Conservation (phyloP, 2,329 filamentous ascomycete genomes). For the Fusarium armeniacum region DNA sequence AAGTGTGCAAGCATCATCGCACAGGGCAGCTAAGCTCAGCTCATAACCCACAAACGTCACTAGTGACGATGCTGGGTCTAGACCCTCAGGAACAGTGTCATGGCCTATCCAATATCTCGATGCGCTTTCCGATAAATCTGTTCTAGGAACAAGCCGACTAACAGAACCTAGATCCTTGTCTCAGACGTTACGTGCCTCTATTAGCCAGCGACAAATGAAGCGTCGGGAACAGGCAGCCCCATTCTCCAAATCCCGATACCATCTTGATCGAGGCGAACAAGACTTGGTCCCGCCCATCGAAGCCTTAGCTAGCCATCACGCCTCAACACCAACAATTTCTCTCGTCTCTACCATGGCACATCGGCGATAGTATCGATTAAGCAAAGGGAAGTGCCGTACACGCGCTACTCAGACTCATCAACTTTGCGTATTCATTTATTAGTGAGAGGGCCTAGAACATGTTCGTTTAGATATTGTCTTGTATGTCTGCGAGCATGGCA, state of each 20-base stretch:
- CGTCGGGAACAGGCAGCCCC: slow-evolving; percentile 18
- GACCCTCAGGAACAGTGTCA: slow-evolving; percentile 26
- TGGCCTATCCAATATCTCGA: slow-evolving; percentile 15
- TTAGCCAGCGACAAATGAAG: slow-evolving; percentile 15
- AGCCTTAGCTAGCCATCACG: slow-evolving; percentile 33
- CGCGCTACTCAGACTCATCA: slow-evolving; percentile 3
- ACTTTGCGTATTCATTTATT: slow-evolving; percentile 1
- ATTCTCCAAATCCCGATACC: slow-evolving; percentile 6
- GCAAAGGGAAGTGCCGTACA: slow-evolving; percentile 10
- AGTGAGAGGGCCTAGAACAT: slow-evolving; percentile 9
- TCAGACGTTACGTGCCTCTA: slow-evolving; percentile 1
- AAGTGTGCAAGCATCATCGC: slow-evolving; percentile 4
- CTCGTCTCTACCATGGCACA: slow-evolving; percentile 13
- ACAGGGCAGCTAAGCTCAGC: slow-evolving; percentile 12
- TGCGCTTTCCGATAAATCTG: slow-evolving; percentile 17
- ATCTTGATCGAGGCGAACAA: slow-evolving; percentile 26
- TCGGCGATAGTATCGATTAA: slow-evolving; percentile 32
- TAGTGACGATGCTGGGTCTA: slow-evolving; percentile 20
- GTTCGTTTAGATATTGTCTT: slow-evolving; percentile 3
- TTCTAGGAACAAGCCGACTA: background rate
- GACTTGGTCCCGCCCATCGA: slow-evolving; percentile 35
- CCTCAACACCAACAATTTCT: slow-evolving; percentile 36
- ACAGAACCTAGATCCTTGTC: slow-evolving; percentile 7
- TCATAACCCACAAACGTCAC: slow-evolving; percentile 23
- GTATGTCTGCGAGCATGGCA: background rate